A percentile compares a stretch with the other conserved stretches of the same genome.
These are phyloP conservation scores for Nyssa sinensis DNA, from an alignment of 148 eudicot genomes.

Conservation along the genomic window DNA sequence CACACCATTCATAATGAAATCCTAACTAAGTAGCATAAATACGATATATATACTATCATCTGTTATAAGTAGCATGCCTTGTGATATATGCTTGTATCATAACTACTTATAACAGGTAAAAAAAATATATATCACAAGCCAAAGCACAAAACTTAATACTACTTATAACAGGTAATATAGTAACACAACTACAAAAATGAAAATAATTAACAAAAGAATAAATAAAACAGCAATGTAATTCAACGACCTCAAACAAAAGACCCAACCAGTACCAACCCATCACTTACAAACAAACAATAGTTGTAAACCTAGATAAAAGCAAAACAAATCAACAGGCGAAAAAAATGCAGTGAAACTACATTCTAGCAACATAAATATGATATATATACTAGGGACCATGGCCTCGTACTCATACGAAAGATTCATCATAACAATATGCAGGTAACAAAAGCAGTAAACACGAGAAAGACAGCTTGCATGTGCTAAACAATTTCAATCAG, in stretches of 20 bases:
- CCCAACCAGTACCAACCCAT: background rate
- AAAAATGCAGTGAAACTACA: too few species aligned
- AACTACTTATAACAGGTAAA: background rate
- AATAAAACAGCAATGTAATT: background rate
- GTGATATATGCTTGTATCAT: background rate
- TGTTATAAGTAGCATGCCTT: too few species aligned
- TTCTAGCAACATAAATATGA: background rate
- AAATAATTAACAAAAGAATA: background rate
- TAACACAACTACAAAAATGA: slow-evolving; percentile 1
- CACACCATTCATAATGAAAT: background rate
- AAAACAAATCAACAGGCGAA: too few species aligned
- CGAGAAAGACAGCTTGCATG: slow-evolving; percentile 2
- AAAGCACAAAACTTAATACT: background rate
- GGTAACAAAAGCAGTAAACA: background rate
- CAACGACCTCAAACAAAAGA: background rate
- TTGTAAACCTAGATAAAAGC: background rate
- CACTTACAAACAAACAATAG: background rate
- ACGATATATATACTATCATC: too few species aligned
- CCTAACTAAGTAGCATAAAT: background rate
- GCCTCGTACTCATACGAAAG: background rate
- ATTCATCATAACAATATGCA: background rate
- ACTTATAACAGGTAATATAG: background rate
- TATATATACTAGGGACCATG: too few species aligned
- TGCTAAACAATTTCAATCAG: slow-evolving; percentile 17
- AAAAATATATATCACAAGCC: background rate